Percentiles rank a stretch among this genome's conserved stretches.
These are phyloP conservation scores for Nemania diffusa DNA, from an alignment of 2,329 filamentous ascomycete genomes.

Conservation along the genomic window DNA sequence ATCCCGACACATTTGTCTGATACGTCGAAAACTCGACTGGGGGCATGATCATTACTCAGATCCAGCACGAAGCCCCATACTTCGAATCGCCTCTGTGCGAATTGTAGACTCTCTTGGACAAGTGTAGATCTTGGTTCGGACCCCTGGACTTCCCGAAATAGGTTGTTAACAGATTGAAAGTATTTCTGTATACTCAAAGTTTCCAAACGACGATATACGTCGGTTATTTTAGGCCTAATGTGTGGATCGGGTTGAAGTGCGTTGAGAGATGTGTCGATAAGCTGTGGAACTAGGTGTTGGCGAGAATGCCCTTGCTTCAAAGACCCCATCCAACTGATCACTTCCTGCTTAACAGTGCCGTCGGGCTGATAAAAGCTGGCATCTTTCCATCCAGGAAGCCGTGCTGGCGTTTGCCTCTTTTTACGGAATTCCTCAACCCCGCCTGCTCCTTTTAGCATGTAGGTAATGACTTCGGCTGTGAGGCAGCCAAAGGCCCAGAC, in stretches of 20 bases:
- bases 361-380: background rate
- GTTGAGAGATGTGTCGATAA: background rate
- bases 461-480: conserved; percentile 1
- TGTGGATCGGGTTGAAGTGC: conserved; percentile 2
- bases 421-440: conserved; percentile 4
- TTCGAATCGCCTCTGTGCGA: background rate
- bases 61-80: background rate
- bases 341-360: conserved; percentile 1
- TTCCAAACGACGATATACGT: background rate
- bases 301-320: background rate
- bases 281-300: background rate
- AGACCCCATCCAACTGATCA: background rate
- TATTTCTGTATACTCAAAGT: conserved; percentile 10
- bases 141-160: background rate
- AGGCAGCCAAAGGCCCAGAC: conserved; percentile 22
- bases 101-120: background rate
- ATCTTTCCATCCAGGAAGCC: background rate
- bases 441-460: background rate
- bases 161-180: background rate
- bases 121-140: background rate
- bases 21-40: background rate
- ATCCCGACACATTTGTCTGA: background rate
- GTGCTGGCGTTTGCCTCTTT: background rate
- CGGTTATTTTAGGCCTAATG: background rate
- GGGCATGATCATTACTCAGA: background rate